Evolutionary conservation across 257 asterid species (phyloP).

Genomic region (Fraxinus quadrangulata): DNA sequence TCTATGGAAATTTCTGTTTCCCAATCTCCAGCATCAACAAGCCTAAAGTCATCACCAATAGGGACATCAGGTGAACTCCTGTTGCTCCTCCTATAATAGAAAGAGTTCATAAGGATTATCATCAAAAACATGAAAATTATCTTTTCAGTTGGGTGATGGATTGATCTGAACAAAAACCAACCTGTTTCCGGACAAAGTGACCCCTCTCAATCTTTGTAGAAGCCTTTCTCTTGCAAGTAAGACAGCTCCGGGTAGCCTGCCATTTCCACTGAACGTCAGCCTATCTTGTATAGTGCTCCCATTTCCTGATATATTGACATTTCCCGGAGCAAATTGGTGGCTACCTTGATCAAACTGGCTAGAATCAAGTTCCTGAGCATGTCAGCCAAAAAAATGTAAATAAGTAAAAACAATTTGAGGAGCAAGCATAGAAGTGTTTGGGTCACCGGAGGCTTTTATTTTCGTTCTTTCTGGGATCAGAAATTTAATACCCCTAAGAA

Average conservation of each 20-base stretch:
- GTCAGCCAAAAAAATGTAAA: background rate
- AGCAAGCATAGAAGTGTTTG: background rate
- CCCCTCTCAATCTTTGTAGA: conserved; percentile 83
- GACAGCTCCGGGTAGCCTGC: conserved; percentile 87
- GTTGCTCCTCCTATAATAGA: conserved; percentile 3
- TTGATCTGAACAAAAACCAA: conserved; percentile 24
- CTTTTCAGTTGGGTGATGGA: too few relatives aligned
- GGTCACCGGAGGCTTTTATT: too few relatives aligned
- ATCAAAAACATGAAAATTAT: too few relatives aligned
- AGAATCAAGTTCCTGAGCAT: conserved; percentile 60
- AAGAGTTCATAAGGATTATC: background rate
- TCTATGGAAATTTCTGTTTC: conserved; percentile 55
- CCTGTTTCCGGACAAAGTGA: conserved; percentile 67
- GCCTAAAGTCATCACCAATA: conserved; percentile 49
- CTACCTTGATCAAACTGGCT: conserved; percentile 44
- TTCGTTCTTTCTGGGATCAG: too few relatives aligned
- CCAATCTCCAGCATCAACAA: conserved; percentile 59
- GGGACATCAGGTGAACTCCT: conserved; percentile 37
- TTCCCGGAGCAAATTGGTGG: conserved; percentile 42
- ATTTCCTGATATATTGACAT: conserved; percentile 34
- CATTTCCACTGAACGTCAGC: conserved; percentile 47
- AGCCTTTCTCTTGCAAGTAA: conserved; percentile 92
- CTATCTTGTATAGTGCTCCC: conserved; percentile 39
- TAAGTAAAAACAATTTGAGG: background rate
- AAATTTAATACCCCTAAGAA: too few relatives aligned